These are phyloP conservation scores for Nicotiana obtusifolia DNA, from an alignment of 257 asterid genomes.

Conservation along the genomic window DNA sequence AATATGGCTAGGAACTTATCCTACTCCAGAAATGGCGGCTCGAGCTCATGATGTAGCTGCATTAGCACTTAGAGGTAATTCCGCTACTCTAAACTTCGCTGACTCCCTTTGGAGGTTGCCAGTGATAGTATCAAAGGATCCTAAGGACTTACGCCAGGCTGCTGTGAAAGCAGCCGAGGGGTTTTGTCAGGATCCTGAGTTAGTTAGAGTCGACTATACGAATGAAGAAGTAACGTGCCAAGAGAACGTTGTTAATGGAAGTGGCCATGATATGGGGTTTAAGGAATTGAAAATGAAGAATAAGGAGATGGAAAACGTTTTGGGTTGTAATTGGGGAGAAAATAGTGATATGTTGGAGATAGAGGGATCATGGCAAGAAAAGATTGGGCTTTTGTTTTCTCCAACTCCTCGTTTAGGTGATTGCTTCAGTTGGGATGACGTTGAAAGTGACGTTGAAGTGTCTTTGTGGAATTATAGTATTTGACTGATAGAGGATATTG, in stretches of 20 bases:
- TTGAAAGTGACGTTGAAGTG: constrained; percentile 44
- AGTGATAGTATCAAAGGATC: constrained; percentile 29
- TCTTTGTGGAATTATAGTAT: constrained; percentile 16
- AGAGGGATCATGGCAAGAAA: constrained; percentile 5
- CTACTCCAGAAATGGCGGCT: constrained; percentile 83
- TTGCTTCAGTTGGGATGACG: constrained; percentile 31
- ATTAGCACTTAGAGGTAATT: constrained; percentile 50
- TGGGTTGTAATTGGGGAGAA: background rate
- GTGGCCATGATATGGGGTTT: background rate
- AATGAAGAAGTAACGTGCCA: constrained; percentile 9
- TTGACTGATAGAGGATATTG: too few relatives aligned
- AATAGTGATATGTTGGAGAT: constrained; percentile 14
- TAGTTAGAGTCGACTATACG: background rate
- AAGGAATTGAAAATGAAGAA: background rate
- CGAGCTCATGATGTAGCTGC: constrained; percentile 76
- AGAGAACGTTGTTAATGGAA: background rate
- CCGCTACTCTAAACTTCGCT: constrained; percentile 57
- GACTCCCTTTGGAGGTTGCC: constrained; percentile 57
- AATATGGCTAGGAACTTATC: constrained; percentile 74
- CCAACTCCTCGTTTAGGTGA: constrained; percentile 42
- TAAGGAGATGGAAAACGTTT: background rate
- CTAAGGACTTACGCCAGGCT: constrained; percentile 40
- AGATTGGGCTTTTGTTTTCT: constrained; percentile 47
- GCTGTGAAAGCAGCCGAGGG: constrained; percentile 51
- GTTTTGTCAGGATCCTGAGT: constrained; percentile 6